Conservation (phyloP, 768 basidiomycete genomes). For the Strobilomyces confusus region DNA sequence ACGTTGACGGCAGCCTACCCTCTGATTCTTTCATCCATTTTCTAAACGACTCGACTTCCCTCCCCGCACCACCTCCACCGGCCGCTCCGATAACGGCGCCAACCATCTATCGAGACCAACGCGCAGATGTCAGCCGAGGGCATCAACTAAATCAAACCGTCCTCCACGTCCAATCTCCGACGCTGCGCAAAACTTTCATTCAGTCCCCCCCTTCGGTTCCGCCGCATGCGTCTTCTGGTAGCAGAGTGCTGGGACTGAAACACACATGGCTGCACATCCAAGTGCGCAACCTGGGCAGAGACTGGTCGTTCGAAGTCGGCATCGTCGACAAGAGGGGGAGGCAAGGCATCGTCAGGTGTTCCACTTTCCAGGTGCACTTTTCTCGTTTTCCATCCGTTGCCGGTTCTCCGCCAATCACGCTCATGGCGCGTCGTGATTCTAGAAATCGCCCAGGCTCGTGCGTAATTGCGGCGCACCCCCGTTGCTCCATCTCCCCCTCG, state of each 20-base stretch:
- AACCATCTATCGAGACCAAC: constrained; percentile 26
- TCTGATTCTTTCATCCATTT: constrained; percentile 64
- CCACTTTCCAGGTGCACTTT: constrained; percentile 71
- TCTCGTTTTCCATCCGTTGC: neutral
- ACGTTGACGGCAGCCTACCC: constrained; percentile 47
- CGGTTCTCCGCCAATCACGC: constrained; percentile 1
- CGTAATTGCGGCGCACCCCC: constrained; percentile 39
- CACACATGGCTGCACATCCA: constrained; percentile 77
- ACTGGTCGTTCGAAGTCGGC: constrained; percentile 76
- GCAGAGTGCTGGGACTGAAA: constrained; percentile 50
- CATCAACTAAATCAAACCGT: constrained; percentile 57
- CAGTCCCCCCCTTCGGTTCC: constrained; percentile 47
- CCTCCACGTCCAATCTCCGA: constrained; percentile 77
- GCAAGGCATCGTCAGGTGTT: constrained; percentile 59
- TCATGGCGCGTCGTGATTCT: constrained; percentile 10
- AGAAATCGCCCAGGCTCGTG: constrained; percentile 57
- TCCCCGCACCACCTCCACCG: constrained; percentile 44
- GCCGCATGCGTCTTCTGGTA: constrained; percentile 4
- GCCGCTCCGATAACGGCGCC: constrained; percentile 44
- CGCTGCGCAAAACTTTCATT: constrained; percentile 62
- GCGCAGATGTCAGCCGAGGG: constrained; percentile 31
- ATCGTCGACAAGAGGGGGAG: constrained; percentile 60
- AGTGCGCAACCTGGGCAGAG: constrained; percentile 59
- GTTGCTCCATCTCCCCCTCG: constrained; percentile 66
- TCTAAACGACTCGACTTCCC: constrained; percentile 53